Evolutionary conservation across 78 protist species (phyloP), one percentile per base, ranked within the genome.

Genomic region (Chrysochromulina tobinii): DNA sequence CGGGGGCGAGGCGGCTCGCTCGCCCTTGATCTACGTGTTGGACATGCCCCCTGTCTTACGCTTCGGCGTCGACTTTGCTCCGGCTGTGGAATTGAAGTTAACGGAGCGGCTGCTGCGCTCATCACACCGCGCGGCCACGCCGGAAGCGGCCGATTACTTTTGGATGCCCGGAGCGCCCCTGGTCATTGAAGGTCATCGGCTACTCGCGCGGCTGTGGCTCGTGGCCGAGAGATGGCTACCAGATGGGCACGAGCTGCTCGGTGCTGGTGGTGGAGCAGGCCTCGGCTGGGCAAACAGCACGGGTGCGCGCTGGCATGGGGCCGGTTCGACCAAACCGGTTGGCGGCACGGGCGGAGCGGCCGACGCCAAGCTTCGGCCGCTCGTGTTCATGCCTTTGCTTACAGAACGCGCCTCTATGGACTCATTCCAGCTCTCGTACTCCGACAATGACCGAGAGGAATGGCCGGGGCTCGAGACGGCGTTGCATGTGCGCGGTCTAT

Each of bases 181-280:
- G n/a, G 79, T 69, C 25, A 69, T 69, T 51, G 79, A 69, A 3
- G 79, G 79, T 15, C 79, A 69, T 15, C 79, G 79, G 50, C 79
- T 69, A 1, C 79, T 69, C 79, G 79, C 79, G 79, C 79, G 79
- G 79, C 79, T 69, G 79, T 69, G 79, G 79, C 51, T n/a, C 79
- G 53, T 38, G 50, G 15, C 51, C 53, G 27, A 3, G 64, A 7
- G 12, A 7, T 59, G 64, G 64, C 64, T 59, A 14, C 64, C 64
- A 7, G 64, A 7, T 12, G 7, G 23, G 64, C 64, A 14, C 7
- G 23, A 7, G 64, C 64, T 12, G 64, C 23, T 14, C 64, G 64
- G 64, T 12, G 12, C 23, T 7, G 23, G 64, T 12, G 64, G 7
- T 12, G 64, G 23, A 7, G 7, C 64, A 59, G 23, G 64, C 64